These are phyloP conservation scores for Zoysia pacifica DNA, from an alignment of 176 grass and related monocot genomes.

Conservation along the genomic window DNA sequence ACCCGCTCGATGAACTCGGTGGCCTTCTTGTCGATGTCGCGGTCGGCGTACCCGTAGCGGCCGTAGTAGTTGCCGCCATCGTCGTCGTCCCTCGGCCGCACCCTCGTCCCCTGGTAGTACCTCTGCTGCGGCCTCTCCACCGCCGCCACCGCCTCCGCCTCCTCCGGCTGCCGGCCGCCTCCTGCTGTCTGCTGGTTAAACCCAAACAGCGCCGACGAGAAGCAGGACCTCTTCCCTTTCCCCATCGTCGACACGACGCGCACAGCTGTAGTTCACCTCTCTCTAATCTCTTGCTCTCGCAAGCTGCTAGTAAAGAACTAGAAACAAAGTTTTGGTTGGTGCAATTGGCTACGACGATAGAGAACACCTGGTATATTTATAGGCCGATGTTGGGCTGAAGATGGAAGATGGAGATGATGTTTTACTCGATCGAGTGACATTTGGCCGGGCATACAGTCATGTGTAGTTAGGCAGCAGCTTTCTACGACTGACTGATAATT, in stretches of 20 bases:
- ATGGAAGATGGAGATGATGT: not conserved
- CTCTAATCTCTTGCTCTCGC: not conserved
- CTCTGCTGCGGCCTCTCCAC: not conserved
- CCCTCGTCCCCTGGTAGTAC: not conserved
- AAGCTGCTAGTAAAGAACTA: not conserved
- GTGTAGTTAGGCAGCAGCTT: conserved; percentile 38
- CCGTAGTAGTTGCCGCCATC: conserved; percentile 29
- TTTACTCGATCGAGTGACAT: not conserved
- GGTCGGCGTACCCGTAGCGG: conserved; percentile 39
- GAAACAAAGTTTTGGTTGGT: not conserved
- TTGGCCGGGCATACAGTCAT: not conserved
- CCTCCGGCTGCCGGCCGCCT: not conserved
- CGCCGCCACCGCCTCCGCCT: not conserved
- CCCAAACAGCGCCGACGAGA: conserved; percentile 34
- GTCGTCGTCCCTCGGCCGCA: conserved; percentile 42
- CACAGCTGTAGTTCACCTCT: not conserved
- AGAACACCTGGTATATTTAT: conserved; percentile 29
- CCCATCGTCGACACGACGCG: not conserved
- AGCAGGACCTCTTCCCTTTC: conserved; percentile 24
- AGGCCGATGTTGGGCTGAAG: not conserved
- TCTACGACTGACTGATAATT: conserved; percentile 30
- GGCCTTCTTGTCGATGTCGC: conserved; percentile 41
- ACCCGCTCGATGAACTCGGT: conserved; percentile 47
- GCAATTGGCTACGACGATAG: too few species aligned
- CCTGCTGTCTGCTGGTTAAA: not conserved